Evolutionary conservation across 2,329 filamentous ascomycete species (phyloP).

Genomic region (Ophiostoma novo-ulmi): DNA sequence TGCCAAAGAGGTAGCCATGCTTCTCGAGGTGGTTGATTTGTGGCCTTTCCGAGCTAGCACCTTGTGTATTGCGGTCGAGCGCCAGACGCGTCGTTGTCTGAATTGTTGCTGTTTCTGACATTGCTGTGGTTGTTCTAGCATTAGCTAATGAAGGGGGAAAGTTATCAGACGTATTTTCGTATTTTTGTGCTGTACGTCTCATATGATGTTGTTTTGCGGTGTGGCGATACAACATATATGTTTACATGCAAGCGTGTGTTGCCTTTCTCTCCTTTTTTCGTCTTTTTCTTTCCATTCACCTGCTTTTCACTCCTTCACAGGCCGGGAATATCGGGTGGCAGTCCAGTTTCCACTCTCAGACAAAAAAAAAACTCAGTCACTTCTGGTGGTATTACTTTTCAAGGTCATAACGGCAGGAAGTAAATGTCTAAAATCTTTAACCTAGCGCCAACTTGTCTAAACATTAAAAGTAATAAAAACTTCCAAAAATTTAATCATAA

Average conservation of each 20-base stretch:
- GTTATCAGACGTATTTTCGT: background rate
- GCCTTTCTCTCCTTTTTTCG: background rate
- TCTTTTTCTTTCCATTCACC: background rate
- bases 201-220: background rate
- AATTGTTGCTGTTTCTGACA: background rate
- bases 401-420: background rate
- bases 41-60: background rate
- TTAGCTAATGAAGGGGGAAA: background rate
- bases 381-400: background rate
- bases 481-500: background rate
- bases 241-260: background rate
- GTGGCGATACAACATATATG: background rate
- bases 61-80: background rate
- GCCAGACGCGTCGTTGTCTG: background rate
- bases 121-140: background rate
- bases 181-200: background rate
- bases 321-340: background rate
- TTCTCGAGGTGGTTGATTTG: slow-evolving; percentile 35
- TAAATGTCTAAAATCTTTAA: background rate
- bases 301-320: background rate
- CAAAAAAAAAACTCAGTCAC: no score
- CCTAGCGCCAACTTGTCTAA: background rate
- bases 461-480: background rate
- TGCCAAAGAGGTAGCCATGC: slow-evolving; percentile 54
- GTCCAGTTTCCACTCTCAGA: background rate